A percentile compares a stretch with the other conserved stretches of the same genome.
These are phyloP conservation scores for Mycogone perniciosa DNA, from an alignment of 2,329 filamentous ascomycete genomes.

Conservation along the genomic window DNA sequence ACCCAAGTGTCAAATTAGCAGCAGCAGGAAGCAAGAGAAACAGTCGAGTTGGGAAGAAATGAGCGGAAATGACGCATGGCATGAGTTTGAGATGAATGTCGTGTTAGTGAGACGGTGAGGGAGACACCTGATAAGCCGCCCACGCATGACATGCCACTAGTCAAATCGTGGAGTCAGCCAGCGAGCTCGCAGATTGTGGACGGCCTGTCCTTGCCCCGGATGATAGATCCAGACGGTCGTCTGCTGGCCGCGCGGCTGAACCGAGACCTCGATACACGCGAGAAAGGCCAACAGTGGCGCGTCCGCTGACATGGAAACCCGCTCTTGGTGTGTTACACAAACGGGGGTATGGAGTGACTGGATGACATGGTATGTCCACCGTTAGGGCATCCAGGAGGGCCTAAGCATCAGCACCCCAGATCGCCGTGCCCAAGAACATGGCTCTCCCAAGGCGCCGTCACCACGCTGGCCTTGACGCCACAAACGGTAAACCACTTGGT, in stretches of 20 bases:
- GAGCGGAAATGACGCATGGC: neutral
- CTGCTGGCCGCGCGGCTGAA: slow-evolving; percentile 9
- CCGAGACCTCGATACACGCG: slow-evolving; percentile 3
- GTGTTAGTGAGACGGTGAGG: neutral
- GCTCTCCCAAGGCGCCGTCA: neutral
- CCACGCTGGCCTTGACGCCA: neutral
- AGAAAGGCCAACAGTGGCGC: slow-evolving; percentile 4
- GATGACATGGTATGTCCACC: neutral
- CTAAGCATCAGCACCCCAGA: slow-evolving; percentile 1
- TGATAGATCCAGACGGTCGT: neutral
- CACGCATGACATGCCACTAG: slow-evolving; percentile 5
- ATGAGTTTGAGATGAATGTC: neutral
- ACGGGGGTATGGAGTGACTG: neutral
- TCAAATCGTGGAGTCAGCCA: neutral
- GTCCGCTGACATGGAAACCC: slow-evolving; percentile 1
- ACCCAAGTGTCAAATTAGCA: no score
- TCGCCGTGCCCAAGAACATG: slow-evolving; percentile 2
- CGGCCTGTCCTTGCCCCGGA: neutral
- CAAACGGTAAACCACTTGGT: slow-evolving; percentile 5
- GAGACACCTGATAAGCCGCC: slow-evolving; percentile 6
- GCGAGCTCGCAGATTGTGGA: slow-evolving; percentile 1
- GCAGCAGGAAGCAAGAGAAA: no score
- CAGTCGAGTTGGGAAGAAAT: neutral
- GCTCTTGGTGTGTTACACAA: slow-evolving; percentile 12
- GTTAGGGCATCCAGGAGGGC: neutral